phyloP scores from a whole-genome alignment of 331 rosid species.

The Pyracantha coccinea region DNA sequence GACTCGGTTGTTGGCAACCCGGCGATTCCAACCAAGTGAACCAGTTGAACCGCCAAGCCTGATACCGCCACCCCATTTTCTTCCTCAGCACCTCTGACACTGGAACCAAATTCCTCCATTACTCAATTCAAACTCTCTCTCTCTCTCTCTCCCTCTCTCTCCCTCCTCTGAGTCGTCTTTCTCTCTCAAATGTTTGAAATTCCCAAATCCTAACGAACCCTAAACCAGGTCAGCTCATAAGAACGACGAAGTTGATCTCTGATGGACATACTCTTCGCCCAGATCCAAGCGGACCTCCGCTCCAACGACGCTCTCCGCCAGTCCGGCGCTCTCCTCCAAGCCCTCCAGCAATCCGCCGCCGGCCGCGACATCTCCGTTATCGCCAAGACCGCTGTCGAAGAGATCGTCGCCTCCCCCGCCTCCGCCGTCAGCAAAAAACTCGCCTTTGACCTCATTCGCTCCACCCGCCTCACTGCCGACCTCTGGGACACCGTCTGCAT shows the following conservation, averaged over 20 bases:
- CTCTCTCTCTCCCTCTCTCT: no score
- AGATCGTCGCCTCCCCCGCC: slow-evolving; percentile 92
- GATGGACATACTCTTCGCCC: slow-evolving; percentile 96
- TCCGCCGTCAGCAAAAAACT: slow-evolving; percentile 93
- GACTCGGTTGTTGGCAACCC: background rate
- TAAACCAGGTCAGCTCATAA: no score
- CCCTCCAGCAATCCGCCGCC: slow-evolving; percentile 97
- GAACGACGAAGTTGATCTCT: background rate
- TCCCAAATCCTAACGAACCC: background rate
- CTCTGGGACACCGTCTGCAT: slow-evolving; percentile 87
- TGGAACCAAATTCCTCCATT: no score
- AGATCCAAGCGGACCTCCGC: slow-evolving; percentile 98
- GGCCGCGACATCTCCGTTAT: slow-evolving; percentile 87
- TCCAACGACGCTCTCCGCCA: slow-evolving; percentile 97
- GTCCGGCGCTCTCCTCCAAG: slow-evolving; percentile 87
- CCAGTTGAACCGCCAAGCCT: background rate
- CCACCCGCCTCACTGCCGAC: slow-evolving; percentile 91
- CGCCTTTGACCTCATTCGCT: slow-evolving; percentile 91
- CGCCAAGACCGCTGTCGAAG: slow-evolving; percentile 91
- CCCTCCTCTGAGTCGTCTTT: no score
- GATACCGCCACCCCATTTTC: background rate
- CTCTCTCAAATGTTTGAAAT: background rate
- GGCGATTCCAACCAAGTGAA: background rate
- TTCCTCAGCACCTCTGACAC: background rate
- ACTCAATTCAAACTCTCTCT: background rate